These are phyloP conservation scores for Penicillium sp. DNA, from an alignment of 2,329 filamentous ascomycete genomes.

Conservation along the genomic window DNA sequence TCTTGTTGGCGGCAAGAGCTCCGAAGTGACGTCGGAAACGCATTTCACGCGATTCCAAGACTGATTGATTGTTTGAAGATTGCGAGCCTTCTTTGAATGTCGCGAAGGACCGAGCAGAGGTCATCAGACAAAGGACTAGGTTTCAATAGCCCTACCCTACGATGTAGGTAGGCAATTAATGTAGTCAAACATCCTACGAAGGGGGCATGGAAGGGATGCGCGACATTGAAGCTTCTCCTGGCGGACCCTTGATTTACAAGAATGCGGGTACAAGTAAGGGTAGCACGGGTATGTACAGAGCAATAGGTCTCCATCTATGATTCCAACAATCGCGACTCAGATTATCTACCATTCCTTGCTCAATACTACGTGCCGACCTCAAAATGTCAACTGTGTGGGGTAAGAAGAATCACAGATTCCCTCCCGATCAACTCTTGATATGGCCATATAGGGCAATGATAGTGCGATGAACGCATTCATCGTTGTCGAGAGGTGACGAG, in stretches of 20 bases:
- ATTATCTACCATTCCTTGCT: constrained; percentile 23
- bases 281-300: constrained; percentile 14
- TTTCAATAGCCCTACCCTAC: constrained; percentile 9
- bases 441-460: not conserved
- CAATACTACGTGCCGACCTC: constrained; percentile 12
- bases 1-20: not conserved
- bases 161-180: constrained; percentile 11
- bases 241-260: constrained; percentile 24
- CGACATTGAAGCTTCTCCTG: constrained; percentile 26
- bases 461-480: not conserved
- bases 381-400: not conserved
- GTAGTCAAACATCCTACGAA: constrained; percentile 18
- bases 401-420: not conserved
- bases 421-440: not conserved
- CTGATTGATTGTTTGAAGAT: not conserved
- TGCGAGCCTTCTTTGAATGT: not conserved
- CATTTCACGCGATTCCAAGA: not conserved
- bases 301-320: not conserved
- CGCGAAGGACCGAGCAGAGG: not conserved
- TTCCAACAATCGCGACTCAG: not conserved
- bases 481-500: constrained; percentile 5
- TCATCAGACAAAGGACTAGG: not conserved
- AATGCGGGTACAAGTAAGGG: constrained; percentile 27
- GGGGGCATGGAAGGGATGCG: constrained; percentile 25
- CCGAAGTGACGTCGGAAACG: not conserved